phyloP scores from a whole-genome alignment of 2,329 filamentous ascomycete species.

The Arthroderma sp. region DNA sequence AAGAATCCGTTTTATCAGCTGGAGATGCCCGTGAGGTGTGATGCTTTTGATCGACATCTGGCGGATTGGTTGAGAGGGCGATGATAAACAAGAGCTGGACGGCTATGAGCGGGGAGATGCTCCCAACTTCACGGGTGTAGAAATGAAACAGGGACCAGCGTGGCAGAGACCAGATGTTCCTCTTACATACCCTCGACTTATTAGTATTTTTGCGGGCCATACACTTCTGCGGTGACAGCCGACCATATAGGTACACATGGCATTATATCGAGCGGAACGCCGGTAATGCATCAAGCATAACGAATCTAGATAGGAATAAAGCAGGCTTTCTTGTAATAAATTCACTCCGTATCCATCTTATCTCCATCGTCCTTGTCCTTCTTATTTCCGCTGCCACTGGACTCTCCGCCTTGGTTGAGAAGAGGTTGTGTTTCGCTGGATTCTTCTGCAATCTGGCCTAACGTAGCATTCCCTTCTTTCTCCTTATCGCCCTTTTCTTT shows the following conservation, averaged over 20 bases:
- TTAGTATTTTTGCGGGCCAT: no score
- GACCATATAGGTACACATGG: no score
- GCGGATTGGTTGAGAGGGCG: slow-evolving; percentile 60
- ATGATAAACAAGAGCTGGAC: slow-evolving; percentile 18
- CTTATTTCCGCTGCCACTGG: slow-evolving; percentile 47
- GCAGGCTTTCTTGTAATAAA: neutral
- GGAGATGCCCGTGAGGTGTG: slow-evolving; percentile 93
- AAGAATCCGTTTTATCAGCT: slow-evolving; percentile 98
- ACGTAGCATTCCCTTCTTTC: slow-evolving; percentile 54
- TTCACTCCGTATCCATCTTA: slow-evolving; percentile 34
- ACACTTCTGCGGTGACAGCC: no score
- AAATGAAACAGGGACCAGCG: no score
- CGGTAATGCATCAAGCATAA: slow-evolving; percentile 4
- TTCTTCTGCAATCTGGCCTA: slow-evolving; percentile 75
- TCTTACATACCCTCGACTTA: no score
- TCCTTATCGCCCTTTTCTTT: slow-evolving; percentile 68
- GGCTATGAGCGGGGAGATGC: no score
- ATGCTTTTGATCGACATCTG: slow-evolving; percentile 82
- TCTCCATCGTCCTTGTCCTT: slow-evolving; percentile 22
- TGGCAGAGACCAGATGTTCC: no score
- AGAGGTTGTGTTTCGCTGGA: slow-evolving; percentile 49
- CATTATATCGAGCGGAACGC: neutral
- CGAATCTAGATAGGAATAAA: slow-evolving; percentile 5
- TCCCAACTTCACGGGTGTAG: no score
- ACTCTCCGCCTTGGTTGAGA: slow-evolving; percentile 50